These are phyloP conservation scores for Naganishia vaughanmartiniae DNA, from an alignment of 768 basidiomycete genomes.

Conservation along the genomic window DNA sequence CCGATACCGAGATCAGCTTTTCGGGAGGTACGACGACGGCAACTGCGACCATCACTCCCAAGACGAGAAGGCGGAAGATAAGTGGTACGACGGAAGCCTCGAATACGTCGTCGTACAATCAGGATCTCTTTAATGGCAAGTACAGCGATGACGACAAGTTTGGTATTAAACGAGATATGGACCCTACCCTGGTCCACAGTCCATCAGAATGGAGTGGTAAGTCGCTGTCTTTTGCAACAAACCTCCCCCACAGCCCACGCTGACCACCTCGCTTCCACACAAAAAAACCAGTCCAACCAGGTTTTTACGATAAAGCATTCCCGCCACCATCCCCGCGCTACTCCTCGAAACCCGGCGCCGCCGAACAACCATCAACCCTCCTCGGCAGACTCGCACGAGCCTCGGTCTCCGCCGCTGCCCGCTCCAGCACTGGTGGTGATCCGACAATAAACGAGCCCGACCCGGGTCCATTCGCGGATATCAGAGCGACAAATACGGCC, in stretches of 20 bases:
- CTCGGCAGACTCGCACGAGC: slow-evolving; percentile 23
- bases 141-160: slow-evolving; percentile 37
- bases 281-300: neutral
- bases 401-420: slow-evolving; percentile 3
- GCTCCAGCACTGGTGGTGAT: neutral
- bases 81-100: neutral
- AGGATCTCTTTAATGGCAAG: neutral
- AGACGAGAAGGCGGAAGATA: neutral
- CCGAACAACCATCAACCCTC: slow-evolving; percentile 6
- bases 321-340: slow-evolving; percentile 10
- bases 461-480: slow-evolving; percentile 10
- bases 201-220: slow-evolving; percentile 27
- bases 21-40: neutral
- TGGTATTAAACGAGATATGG: neutral
- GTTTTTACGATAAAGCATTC: slow-evolving; percentile 21
- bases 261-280: neutral
- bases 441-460: neutral
- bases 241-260: neutral
- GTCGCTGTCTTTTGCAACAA: neutral
- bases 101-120: neutral
- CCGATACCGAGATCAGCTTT: neutral
- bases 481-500: slow-evolving; percentile 2
- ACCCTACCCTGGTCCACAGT: slow-evolving; percentile 30
- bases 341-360: neutral
- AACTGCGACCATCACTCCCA: slow-evolving; percentile 11